A percentile compares a stretch with the other conserved stretches of the same genome.
phyloP scores from a whole-genome alignment of 148 eudicot genomes.

The Talinum fruticosum region DNA sequence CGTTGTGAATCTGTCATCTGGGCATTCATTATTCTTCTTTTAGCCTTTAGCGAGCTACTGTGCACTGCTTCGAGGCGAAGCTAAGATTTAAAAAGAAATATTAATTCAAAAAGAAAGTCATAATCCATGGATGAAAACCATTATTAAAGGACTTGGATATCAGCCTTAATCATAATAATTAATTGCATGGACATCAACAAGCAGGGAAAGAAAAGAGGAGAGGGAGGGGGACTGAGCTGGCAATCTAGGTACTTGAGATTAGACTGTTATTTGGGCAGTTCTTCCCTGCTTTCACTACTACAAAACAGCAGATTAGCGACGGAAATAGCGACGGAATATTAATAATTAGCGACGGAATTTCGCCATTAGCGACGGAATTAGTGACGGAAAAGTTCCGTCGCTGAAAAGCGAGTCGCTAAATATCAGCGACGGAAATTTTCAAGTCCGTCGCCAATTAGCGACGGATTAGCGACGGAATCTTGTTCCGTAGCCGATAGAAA shows the following conservation, averaged over 20 bases:
- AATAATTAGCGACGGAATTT: too few relatives aligned
- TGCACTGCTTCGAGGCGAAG: background rate
- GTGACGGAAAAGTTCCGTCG: too few relatives aligned
- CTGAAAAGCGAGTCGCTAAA: too few relatives aligned
- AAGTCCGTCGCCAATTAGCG: too few relatives aligned
- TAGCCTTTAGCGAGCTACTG: background rate
- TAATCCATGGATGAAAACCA: background rate
- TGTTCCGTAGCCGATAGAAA: too few relatives aligned
- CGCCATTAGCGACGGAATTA: too few relatives aligned
- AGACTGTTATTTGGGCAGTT: background rate
- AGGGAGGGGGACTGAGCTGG: background rate
- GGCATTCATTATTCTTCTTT: background rate
- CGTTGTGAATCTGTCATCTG: background rate
- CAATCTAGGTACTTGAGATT: background rate
- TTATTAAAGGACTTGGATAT: background rate
- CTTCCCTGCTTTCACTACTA: background rate
- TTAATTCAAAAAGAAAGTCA: background rate
- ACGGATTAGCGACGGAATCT: too few relatives aligned
- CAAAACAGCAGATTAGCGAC: too few relatives aligned
- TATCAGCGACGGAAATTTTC: too few relatives aligned
- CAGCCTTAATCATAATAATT: background rate
- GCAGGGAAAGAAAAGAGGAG: background rate
- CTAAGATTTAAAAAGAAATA: background rate
- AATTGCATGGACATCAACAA: background rate
- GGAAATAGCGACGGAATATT: too few relatives aligned